Evolutionary conservation across 2,329 filamentous ascomycete genomes (phyloP).

Genomic region (Graphium sp.): DNA sequence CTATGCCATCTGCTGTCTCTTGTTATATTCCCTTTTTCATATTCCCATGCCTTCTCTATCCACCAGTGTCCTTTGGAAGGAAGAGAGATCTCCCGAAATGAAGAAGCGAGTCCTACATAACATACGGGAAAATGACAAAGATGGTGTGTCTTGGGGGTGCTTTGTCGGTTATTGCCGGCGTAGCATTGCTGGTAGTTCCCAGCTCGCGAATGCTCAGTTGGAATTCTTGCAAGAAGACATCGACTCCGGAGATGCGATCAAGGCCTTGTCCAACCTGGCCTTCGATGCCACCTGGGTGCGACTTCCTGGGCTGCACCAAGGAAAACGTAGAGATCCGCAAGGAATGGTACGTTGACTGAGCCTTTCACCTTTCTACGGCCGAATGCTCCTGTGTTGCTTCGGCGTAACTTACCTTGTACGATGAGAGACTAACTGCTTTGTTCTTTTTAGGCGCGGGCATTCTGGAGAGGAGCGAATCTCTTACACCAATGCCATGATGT

Average conservation of each 20-base stretch:
- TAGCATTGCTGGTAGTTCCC: too few species aligned
- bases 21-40: background rate
- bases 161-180: too few species aligned
- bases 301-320: constrained; percentile 9
- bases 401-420: background rate
- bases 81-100: too few species aligned
- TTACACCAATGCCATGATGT: constrained; percentile 12
- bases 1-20: background rate
- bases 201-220: too few species aligned
- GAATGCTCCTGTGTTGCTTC: too few species aligned
- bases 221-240: constrained; percentile 9
- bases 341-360: constrained; percentile 9
- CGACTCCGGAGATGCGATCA: constrained; percentile 10
- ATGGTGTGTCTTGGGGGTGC: too few species aligned
- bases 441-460: constrained; percentile 8
- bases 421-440: too few species aligned
- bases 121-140: too few species aligned
- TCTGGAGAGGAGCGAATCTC: constrained; percentile 9
- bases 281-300: constrained; percentile 10
- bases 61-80: background rate
- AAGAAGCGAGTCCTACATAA: too few species aligned
- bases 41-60: background rate
- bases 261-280: constrained; percentile 9
- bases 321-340: constrained; percentile 10
- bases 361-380: too few species aligned